Base-by-base conservation (phyloP, 805 yeast species). In the Lachancea meyersii region DNA sequence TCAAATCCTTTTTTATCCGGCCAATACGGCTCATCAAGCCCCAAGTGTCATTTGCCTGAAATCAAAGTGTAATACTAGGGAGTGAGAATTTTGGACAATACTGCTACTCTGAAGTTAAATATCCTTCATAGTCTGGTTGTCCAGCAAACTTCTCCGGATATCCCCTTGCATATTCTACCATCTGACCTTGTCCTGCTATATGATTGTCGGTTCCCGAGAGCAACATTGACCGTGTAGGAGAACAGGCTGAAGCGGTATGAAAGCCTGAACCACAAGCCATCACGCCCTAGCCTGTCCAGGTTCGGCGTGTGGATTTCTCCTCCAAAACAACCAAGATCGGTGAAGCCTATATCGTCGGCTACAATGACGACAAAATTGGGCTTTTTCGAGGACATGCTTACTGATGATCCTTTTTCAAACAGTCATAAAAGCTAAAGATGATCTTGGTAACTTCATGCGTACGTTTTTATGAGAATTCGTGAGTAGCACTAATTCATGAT, bases 11-110 rank as follows among this genome's bases (percentile, higher is more conserved):
- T 54, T 14, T 63, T 57, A 5, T 58, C 52, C 3, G 80, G 80
- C 71, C 76, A 70, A 37, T 69, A 64, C n/a, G 72, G 72, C 8
- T 64, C 61, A 1, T 62, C 51, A 13, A 72, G 54, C 5, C 82
- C 82, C 33, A 78, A 55, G 55, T 78, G 82, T 82, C 82, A 77
- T 51, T 78, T 78, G 13, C 82, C 84, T 10, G 79, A 67, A 21
- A 75, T 57, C 37, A 72, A 68, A 2, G 77, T 77, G 42, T 68
- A 67, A 53, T 77, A 77, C 9, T 55, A 56, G 18, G 74, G 75
- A 18, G 70, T 53, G 46, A 77, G 56, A 21, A 76, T 64, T 41
- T 76, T 78, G 1, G 81, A 73, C 31, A 77, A 57, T 1, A 78
- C 70, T 20, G 78, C 80, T 2, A 76, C 80, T 44, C 63, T 60